Percentiles rank a stretch among this genome's conserved stretches.
Conservation (phyloP, 345 rosid genomes). For the Sonneratia caseolaris region DNA sequence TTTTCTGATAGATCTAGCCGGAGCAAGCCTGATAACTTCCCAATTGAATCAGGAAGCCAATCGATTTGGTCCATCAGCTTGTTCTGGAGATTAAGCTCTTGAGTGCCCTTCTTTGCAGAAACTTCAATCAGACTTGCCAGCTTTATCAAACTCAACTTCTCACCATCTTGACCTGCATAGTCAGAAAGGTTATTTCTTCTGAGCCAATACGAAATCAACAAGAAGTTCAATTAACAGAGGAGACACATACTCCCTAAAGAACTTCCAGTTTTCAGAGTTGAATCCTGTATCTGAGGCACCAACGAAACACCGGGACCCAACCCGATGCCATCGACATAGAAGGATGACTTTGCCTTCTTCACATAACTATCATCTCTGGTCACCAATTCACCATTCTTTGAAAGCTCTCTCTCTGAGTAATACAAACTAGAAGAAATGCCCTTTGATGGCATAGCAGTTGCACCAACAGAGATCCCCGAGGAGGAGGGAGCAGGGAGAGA, state of each 20-base stretch:
- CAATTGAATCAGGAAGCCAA: constrained; percentile 96
- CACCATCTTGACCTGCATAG: constrained; percentile 59
- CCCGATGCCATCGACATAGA: constrained; percentile 36
- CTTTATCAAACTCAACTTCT: constrained; percentile 75
- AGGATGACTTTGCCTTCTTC: constrained; percentile 36
- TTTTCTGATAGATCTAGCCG: constrained; percentile 80
- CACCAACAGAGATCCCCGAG: neutral
- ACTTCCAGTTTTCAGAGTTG: constrained; percentile 40
- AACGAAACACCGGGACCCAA: constrained; percentile 24
- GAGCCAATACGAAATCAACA: too few relatives aligned
- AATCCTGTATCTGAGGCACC: constrained; percentile 42
- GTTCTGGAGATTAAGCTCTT: constrained; percentile 70
- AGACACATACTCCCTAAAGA: constrained; percentile 15
- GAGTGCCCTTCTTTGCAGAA: constrained; percentile 70
- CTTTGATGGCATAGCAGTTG: constrained; percentile 10
- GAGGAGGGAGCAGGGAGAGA: constrained; percentile 4
- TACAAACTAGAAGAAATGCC: constrained; percentile 15
- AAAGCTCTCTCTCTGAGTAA: constrained; percentile 23
- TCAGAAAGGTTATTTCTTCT: neutral
- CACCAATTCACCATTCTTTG: constrained; percentile 28
- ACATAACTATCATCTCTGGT: constrained; percentile 69
- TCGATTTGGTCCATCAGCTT: constrained; percentile 79
- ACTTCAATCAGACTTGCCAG: constrained; percentile 87
- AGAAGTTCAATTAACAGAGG: neutral
- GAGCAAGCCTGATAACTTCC: constrained; percentile 60